phyloP scores from a whole-genome alignment of 1,139 yeast genomes.

The Diutina sp. region DNA sequence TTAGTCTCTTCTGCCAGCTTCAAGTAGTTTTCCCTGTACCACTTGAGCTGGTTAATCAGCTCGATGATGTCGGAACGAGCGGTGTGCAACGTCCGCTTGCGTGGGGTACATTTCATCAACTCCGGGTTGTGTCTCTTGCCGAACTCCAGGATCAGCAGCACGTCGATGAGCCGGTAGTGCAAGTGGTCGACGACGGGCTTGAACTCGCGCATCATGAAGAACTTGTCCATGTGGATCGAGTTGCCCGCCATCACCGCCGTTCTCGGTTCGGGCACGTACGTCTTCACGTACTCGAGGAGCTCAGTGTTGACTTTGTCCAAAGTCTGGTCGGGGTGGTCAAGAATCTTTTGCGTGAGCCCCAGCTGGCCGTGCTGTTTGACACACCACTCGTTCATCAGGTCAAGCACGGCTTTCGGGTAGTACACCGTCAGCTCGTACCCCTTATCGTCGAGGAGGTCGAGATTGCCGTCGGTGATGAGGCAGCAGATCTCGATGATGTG shows the following conservation, averaged over 20 bases:
- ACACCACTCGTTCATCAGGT: conserved; percentile 81
- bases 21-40: conserved; percentile 62
- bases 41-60: conserved; percentile 70
- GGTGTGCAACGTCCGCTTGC: conserved; percentile 61
- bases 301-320: conserved; percentile 50
- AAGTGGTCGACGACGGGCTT: conserved; percentile 62
- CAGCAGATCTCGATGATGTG: conserved; percentile 88
- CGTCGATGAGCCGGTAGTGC: conserved; percentile 82
- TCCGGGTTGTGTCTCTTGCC: conserved; percentile 66
- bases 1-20: conserved; percentile 9
- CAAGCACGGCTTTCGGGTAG: conserved; percentile 51
- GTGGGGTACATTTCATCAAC: conserved; percentile 45
- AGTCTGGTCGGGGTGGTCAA: conserved; percentile 40
- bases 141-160: conserved; percentile 70
- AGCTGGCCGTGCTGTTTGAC: conserved; percentile 60
- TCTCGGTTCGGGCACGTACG: conserved; percentile 38
- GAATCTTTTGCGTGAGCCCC: conserved; percentile 66
- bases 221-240: conserved; percentile 81
- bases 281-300: conserved; percentile 46
- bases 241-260: conserved; percentile 79
- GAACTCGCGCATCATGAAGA: conserved; percentile 74
- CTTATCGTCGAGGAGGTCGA: conserved; percentile 49
- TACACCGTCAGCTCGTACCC: conserved; percentile 80
- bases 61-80: conserved; percentile 83
- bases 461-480: conserved; percentile 70